phyloP scores from a whole-genome alignment of 1,284 basidiomycete species.

The Sporisorium exsertum region DNA sequence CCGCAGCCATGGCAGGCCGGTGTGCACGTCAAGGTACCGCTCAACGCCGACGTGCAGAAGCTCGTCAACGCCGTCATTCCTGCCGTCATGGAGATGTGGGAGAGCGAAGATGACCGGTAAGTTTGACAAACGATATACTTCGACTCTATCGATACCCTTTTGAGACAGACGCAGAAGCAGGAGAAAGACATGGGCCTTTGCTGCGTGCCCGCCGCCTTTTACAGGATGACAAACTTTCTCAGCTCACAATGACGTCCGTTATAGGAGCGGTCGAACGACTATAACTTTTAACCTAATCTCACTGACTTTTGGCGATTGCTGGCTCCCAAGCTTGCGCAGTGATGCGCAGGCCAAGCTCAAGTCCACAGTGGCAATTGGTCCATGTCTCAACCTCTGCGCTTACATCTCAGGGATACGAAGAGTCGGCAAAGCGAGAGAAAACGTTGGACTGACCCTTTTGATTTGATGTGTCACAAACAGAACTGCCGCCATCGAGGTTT shows the following conservation, averaged over 20 bases:
- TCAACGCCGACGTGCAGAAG: slow-evolving; percentile 83
- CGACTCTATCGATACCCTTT: not conserved
- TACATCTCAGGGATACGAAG: not conserved
- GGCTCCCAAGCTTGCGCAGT: not conserved
- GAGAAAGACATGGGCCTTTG: not conserved
- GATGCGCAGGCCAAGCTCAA: not conserved
- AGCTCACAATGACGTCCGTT: slow-evolving; percentile 83
- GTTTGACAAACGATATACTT: slow-evolving; percentile 74
- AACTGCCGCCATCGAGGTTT: slow-evolving; percentile 86
- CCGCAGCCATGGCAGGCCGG: slow-evolving; percentile 86
- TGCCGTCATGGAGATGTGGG: slow-evolving; percentile 87
- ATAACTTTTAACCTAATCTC: slow-evolving; percentile 52
- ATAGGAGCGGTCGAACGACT: slow-evolving; percentile 57
- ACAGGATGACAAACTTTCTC: slow-evolving; percentile 79
- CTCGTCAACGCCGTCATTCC: slow-evolving; percentile 82
- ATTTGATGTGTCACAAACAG: slow-evolving; percentile 71
- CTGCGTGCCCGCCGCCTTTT: slow-evolving; percentile 21
- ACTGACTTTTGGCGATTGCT: slow-evolving; percentile 45
- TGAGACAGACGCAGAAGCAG: slow-evolving; percentile 21
- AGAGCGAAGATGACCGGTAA: slow-evolving; percentile 96
- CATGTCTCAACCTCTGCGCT: slow-evolving; percentile 13
- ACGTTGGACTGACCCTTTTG: slow-evolving; percentile 23
- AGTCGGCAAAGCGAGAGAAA: not conserved
- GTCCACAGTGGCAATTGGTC: slow-evolving; percentile 9
- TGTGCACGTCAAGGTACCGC: slow-evolving; percentile 73